Evolutionary conservation across 2,329 filamentous ascomycete genomes (phyloP).

Genomic region (Arthroderma uncinatum): DNA sequence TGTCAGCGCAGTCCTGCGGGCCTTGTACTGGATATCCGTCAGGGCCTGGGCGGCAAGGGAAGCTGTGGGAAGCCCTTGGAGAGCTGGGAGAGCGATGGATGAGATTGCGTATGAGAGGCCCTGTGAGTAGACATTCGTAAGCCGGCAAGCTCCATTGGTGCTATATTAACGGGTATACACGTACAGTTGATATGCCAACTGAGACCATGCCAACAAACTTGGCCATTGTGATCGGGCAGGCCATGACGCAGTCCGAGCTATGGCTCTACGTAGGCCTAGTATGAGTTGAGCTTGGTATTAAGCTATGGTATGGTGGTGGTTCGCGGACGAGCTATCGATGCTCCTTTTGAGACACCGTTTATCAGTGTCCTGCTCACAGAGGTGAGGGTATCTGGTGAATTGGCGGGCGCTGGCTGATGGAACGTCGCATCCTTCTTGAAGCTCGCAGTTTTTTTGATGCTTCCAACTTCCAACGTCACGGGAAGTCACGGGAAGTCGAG

Average conservation of each 20-base stretch:
- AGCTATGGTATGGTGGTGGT: background rate
- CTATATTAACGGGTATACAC: conserved; percentile 24
- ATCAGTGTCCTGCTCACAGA: background rate
- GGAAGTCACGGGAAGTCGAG: background rate
- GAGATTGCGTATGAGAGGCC: conserved; percentile 80
- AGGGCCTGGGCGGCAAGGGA: conserved; percentile 59
- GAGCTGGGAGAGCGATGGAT: conserved; percentile 63
- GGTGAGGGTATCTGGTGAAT: background rate
- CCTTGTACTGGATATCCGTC: conserved; percentile 51
- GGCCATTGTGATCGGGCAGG: conserved; percentile 60
- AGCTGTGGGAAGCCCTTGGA: conserved; percentile 70
- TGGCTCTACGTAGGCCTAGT: background rate
- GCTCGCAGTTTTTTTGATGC: background rate
- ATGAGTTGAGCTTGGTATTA: background rate
- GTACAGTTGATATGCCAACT: conserved; percentile 75
- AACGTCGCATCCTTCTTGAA: background rate
- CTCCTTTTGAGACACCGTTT: background rate
- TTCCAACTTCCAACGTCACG: background rate
- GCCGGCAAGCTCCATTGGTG: background rate
- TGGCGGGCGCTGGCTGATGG: background rate
- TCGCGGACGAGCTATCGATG: background rate
- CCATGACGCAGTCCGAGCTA: conserved; percentile 38
- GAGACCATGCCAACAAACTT: conserved; percentile 92
- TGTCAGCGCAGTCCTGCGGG: conserved; percentile 53
- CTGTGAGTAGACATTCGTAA: conserved; percentile 37